Percentiles rank a stretch among this genome's conserved stretches.
Conservation (phyloP, 805 yeast species). For the Ascoidea tarda region DNA sequence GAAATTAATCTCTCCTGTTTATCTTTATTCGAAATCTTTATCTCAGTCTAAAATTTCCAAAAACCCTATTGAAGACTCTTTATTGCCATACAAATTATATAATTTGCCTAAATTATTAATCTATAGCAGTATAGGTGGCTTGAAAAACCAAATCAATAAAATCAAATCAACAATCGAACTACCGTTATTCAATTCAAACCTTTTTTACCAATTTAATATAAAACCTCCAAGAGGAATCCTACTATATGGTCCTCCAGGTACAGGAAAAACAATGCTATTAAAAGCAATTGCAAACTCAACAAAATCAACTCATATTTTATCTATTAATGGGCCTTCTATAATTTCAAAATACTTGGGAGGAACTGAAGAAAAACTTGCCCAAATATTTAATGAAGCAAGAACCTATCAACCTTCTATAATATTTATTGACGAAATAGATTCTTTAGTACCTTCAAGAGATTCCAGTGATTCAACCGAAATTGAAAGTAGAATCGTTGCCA, state of each 20-base stretch:
- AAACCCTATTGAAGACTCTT: slow-evolving; percentile 13
- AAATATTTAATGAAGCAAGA: slow-evolving; percentile 71
- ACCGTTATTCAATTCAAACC: slow-evolving; percentile 65
- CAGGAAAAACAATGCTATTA: slow-evolving; percentile 86
- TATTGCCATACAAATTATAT: slow-evolving; percentile 22
- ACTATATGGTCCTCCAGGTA: slow-evolving; percentile 93
- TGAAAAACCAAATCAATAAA: slow-evolving; percentile 42
- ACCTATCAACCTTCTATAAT: slow-evolving; percentile 79
- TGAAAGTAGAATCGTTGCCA: slow-evolving; percentile 83
- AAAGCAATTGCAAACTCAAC: slow-evolving; percentile 68
- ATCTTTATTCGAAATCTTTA: slow-evolving; percentile 24
- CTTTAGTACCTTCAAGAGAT: slow-evolving; percentile 73
- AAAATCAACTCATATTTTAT: slow-evolving; percentile 64
- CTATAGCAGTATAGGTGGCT: slow-evolving; percentile 66
- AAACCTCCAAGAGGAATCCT: slow-evolving; percentile 90
- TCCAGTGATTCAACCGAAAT: slow-evolving; percentile 84
- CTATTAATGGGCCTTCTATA: slow-evolving; percentile 82
- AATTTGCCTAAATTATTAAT: slow-evolving; percentile 26
- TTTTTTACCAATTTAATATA: slow-evolving; percentile 76
- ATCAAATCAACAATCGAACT: slow-evolving; percentile 59
- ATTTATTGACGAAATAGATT: slow-evolving; percentile 88
- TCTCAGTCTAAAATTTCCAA: background rate
- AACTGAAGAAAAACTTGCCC: slow-evolving; percentile 76
- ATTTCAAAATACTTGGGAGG: slow-evolving; percentile 91
- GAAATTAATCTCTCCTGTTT: slow-evolving; percentile 30